Conservation (phyloP, 2,329 filamentous ascomycete species). For the Pseudogymnoascus sp. region DNA sequence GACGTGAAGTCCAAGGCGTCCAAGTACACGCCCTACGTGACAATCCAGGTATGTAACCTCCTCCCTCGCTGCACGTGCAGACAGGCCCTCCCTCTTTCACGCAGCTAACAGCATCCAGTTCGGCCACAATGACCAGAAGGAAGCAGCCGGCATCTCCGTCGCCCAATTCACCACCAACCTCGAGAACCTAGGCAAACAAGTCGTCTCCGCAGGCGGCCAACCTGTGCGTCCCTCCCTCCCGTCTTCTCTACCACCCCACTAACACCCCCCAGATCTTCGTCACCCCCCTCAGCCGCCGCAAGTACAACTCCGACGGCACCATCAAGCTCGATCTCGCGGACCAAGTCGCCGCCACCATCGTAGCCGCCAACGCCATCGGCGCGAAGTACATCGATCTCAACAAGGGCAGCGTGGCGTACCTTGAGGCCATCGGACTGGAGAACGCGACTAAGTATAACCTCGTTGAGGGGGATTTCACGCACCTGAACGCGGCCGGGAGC, state of each 20-base stretch:
- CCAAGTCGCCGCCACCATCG: constrained; percentile 32
- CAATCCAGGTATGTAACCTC: constrained; percentile 34
- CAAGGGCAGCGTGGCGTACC: constrained; percentile 32
- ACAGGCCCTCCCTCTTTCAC: neutral
- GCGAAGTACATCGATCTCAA: constrained; percentile 36
- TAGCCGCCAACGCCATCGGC: constrained; percentile 28
- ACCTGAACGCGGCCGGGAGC: constrained; percentile 36
- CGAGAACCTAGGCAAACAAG: constrained; percentile 27
- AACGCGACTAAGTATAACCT: constrained; percentile 35
- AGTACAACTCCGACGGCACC: constrained; percentile 27
- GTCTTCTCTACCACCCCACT: neutral
- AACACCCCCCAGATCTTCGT: constrained; percentile 29
- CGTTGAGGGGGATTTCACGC: constrained; percentile 36
- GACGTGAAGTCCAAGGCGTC: constrained; percentile 30
- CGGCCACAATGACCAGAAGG: constrained; percentile 46
- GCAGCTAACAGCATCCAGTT: constrained; percentile 28
- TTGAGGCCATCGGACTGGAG: constrained; percentile 34
- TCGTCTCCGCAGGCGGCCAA: constrained; percentile 24
- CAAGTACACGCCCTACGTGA: constrained; percentile 37
- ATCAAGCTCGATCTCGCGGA: constrained; percentile 35
- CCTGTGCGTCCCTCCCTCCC: constrained; percentile 16
- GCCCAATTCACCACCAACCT: constrained; percentile 36
- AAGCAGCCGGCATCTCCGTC: constrained; percentile 32
- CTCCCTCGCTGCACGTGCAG: neutral
- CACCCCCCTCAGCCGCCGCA: constrained; percentile 36